Evolutionary conservation across 2,329 filamentous ascomycete genomes (phyloP).

Genomic region (Domatiomyces catenatus): DNA sequence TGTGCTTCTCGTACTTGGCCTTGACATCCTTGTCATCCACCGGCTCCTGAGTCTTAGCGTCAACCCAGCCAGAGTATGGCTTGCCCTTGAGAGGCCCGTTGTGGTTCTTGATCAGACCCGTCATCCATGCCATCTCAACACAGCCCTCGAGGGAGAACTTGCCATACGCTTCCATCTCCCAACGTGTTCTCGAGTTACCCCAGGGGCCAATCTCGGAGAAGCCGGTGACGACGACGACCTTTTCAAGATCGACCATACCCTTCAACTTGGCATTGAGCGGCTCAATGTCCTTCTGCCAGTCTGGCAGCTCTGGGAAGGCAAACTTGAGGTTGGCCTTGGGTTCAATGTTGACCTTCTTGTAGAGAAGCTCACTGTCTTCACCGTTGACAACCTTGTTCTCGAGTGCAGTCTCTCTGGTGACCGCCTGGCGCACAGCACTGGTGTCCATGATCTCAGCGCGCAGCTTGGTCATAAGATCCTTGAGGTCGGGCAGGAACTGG

Average conservation of each 20-base stretch:
- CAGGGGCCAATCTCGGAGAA: constrained; percentile 96
- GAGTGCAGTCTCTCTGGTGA: constrained; percentile 86
- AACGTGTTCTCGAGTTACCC: constrained; percentile 95
- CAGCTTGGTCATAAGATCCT: constrained; percentile 82
- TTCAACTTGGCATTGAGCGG: constrained; percentile 78
- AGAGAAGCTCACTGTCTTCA: constrained; percentile 76
- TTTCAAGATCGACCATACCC: constrained; percentile 97
- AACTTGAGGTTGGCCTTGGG: constrained; percentile 97
- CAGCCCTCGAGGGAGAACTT: constrained; percentile 96
- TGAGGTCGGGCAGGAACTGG: constrained; percentile 92
- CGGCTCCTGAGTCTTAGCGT: constrained; percentile 82
- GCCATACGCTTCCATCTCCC: constrained; percentile 98
- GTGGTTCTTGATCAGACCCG: constrained; percentile 98
- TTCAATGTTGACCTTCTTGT: constrained; percentile 86
- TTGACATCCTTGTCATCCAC: constrained; percentile 98
- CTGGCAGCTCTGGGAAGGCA: constrained; percentile 75
- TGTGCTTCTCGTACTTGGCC: constrained; percentile 90
- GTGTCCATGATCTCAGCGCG: constrained; percentile 91
- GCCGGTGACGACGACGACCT: constrained; percentile 92
- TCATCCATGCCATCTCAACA: constrained; percentile 99
- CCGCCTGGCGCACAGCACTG: constrained; percentile 80
- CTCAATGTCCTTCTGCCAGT: constrained; percentile 82
- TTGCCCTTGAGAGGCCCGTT: constrained; percentile 93
- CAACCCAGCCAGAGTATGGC: constrained; percentile 90
- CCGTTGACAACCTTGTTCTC: constrained; percentile 98